A percentile compares a stretch with the other conserved stretches of the same genome.
Evolutionary conservation across 1,284 basidiomycete genomes (phyloP).

Genomic region (Inonotus obliquus): DNA sequence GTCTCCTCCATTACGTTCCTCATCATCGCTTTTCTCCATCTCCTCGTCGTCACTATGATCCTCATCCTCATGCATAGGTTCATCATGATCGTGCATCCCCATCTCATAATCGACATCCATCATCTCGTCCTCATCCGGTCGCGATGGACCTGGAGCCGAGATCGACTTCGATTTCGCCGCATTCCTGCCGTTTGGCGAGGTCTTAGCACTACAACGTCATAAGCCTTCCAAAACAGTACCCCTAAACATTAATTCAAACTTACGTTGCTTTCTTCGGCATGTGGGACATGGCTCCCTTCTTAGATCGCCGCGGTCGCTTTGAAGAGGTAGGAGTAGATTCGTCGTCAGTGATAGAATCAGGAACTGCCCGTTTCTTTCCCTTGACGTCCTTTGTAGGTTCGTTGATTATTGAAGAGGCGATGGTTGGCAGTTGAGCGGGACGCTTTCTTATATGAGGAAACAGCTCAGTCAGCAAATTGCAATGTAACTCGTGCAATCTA

Average conservation of each 20-base stretch:
- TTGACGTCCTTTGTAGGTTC: slow-evolving; percentile 68
- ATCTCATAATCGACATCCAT: slow-evolving; percentile 59
- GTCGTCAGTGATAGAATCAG: slow-evolving; percentile 61
- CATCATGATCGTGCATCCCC: slow-evolving; percentile 45
- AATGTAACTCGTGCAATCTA: slow-evolving; percentile 9
- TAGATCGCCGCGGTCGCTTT: slow-evolving; percentile 63
- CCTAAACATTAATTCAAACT: slow-evolving; percentile 21
- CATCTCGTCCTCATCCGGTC: slow-evolving; percentile 73
- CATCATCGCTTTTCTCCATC: slow-evolving; percentile 29
- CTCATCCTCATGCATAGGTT: slow-evolving; percentile 27
- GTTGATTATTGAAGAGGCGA: slow-evolving; percentile 60
- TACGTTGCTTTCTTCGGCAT: slow-evolving; percentile 76
- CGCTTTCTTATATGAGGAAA: slow-evolving; percentile 47
- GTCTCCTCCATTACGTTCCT: slow-evolving; percentile 28
- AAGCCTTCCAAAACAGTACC: slow-evolving; percentile 7
- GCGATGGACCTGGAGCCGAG: slow-evolving; percentile 45
- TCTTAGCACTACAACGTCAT: slow-evolving; percentile 18
- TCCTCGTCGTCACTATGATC: slow-evolving; percentile 26
- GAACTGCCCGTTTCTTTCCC: slow-evolving; percentile 80
- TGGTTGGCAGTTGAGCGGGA: slow-evolving; percentile 39
- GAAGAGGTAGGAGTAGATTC: slow-evolving; percentile 45
- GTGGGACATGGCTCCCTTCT: slow-evolving; percentile 34
- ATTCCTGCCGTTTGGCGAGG: slow-evolving; percentile 58
- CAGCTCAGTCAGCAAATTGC: slow-evolving; percentile 19
- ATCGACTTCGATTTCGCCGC: slow-evolving; percentile 55